Base-by-base conservation (phyloP, 106 monocot genomes). In the Allium fistulosum region DNA sequence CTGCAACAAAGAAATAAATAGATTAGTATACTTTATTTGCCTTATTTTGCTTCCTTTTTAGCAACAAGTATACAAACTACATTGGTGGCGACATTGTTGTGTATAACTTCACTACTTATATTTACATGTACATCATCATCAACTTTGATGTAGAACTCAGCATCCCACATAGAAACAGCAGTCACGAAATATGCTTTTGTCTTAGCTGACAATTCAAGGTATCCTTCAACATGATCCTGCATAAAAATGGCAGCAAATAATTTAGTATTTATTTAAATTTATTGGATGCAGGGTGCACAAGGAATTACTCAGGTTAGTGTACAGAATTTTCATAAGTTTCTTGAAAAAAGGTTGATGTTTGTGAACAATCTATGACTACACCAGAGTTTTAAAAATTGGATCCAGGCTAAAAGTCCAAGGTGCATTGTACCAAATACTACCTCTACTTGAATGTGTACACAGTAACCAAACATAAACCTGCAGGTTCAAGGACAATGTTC, bases 81-180 rank as follows among this genome's bases (percentile, higher is more conserved):
- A 14, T 58, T 7, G 8, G 58, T 58, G 17, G 18, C 8, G 58
- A 16, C 7, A 58, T 14, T 58, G 58, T 37, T 37, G 37, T 37
- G 1, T 37, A 1, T 48, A 49, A 65, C 10, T 3, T 65, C 11
- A n/a, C 15, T 45, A 75, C 75, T 68, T 68, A 75, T 75, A 62
- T 75, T 75, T 75, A 75, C 75, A 75, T 75, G 75, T 14, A 75
- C 60, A 67, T 75, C 75, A 69, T 75, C 75, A 55, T 75, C 75
- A 75, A 75, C 75, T 51, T 75, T 75, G 27, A 75, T 53, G 26
- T 75, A 75, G 60, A 75, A 75, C 61, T 75, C 68, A 37, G 75
- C 75, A 62, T 75, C 75, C 75, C 75, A 75, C 53, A 62, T 46
- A 62, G 49, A 68, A 51, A 75, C 68, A 75, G 75, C 75, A 75